phyloP scores from a whole-genome alignment of 164 flowering plant genomes.

The Aristolochia californica region DNA sequence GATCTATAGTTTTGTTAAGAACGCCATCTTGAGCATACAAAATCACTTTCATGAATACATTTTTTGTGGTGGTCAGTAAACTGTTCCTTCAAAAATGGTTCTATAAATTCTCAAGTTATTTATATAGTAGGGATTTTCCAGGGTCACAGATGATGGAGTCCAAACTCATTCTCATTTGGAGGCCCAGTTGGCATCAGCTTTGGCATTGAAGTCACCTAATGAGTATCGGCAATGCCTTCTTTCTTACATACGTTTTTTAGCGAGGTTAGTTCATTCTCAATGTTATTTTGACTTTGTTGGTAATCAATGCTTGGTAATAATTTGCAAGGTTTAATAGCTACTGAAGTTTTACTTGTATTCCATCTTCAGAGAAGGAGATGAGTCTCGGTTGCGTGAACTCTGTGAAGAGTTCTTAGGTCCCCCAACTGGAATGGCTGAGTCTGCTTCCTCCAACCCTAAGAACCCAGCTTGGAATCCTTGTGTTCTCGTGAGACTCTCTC shows the following conservation, averaged over 20 bases:
- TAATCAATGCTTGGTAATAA: too few relatives aligned
- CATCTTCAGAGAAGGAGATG: constrained; percentile 86
- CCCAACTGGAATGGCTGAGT: constrained; percentile 79
- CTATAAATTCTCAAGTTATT: too few relatives aligned
- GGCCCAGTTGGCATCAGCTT: constrained; percentile 80
- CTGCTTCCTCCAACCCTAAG: constrained; percentile 34
- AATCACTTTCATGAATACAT: too few relatives aligned
- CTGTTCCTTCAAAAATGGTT: too few relatives aligned
- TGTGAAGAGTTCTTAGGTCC: constrained; percentile 96
- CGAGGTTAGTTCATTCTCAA: constrained; percentile 43
- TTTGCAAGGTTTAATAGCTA: too few relatives aligned
- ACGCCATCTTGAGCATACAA: too few relatives aligned
- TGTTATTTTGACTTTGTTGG: not conserved
- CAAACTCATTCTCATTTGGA: constrained; percentile 99
- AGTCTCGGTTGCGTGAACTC: constrained; percentile 82
- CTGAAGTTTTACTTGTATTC: not conserved
- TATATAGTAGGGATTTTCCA: constrained; percentile 11
- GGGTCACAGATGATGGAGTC: constrained; percentile 92
- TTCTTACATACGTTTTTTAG: constrained; percentile 75
- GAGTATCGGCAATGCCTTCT: constrained; percentile 92
- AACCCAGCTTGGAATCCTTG: constrained; percentile 79
- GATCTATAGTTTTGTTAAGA: too few relatives aligned
- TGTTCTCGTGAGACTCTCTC: constrained; percentile 56
- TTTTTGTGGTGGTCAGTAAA: too few relatives aligned
- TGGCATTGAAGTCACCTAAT: constrained; percentile 74